phyloP scores from a whole-genome alignment of 2,329 filamentous ascomycete genomes.

The Cordyceps sp. region DNA sequence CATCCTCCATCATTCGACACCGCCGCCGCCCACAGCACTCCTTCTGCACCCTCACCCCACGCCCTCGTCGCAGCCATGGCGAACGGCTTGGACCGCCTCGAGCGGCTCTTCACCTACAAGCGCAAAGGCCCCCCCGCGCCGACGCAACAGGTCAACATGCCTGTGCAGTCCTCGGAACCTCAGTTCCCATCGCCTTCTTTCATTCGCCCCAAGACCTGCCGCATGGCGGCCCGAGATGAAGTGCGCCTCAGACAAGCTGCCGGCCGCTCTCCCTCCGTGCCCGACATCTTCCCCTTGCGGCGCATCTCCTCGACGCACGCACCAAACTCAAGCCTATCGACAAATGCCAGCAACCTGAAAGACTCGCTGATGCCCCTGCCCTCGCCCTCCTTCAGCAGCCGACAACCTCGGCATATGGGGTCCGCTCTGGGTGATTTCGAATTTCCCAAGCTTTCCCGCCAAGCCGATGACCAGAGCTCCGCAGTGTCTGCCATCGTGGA shows the following conservation, averaged over 20 bases:
- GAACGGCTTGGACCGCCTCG: constrained; percentile 30
- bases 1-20: background rate
- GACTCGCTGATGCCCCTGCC: no score
- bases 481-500: constrained; percentile 8
- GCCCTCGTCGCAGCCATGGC: constrained; percentile 22
- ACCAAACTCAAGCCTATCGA: constrained; percentile 2
- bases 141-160: constrained; percentile 8
- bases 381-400: no score
- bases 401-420: no score
- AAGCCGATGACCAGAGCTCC: constrained; percentile 8
- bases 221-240: constrained; percentile 41
- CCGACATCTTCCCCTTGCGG: constrained; percentile 4
- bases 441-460: constrained; percentile 18
- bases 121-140: constrained; percentile 15
- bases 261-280: constrained; percentile 13
- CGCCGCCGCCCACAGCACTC: no score
- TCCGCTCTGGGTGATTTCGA: constrained; percentile 20
- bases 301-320: constrained; percentile 3
- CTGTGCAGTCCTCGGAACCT: constrained; percentile 11
- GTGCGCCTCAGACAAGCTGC: constrained; percentile 13
- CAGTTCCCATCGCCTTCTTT: constrained; percentile 36
- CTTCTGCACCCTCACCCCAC: background rate
- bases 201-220: constrained; percentile 34
- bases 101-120: constrained; percentile 33
- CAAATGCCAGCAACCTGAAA: background rate